Conservation (phyloP, 768 basidiomycete species). For the Cyathus striatus region DNA sequence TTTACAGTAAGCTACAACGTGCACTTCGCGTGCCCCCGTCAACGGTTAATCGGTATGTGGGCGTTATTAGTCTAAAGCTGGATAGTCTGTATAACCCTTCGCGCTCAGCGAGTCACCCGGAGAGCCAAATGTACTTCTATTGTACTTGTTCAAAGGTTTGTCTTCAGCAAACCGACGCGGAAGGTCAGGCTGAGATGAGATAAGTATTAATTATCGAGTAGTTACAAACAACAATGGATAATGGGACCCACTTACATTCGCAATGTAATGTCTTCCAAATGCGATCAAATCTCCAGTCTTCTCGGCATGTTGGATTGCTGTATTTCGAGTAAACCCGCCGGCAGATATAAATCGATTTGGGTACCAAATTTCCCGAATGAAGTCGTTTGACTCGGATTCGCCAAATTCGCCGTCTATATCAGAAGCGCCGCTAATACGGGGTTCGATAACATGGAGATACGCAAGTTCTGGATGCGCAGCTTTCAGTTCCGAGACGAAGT, state of each 20-base stretch:
- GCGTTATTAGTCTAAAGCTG: too few species aligned
- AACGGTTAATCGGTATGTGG: too few species aligned
- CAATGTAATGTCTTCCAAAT: conserved; percentile 28
- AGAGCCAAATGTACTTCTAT: too few species aligned
- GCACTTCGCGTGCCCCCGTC: too few species aligned
- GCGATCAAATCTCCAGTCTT: conserved; percentile 18
- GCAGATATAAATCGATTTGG: conserved; percentile 24
- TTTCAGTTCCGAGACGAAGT: conserved; percentile 32
- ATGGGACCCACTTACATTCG: conserved; percentile 27
- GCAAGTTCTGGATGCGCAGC: conserved; percentile 27
- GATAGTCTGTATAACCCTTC: too few species aligned
- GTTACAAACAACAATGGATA: too few species aligned
- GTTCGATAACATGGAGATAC: conserved; percentile 39
- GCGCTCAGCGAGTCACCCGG: too few species aligned
- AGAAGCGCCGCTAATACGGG: conserved; percentile 12
- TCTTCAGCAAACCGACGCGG: too few species aligned
- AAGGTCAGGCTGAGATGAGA: too few species aligned
- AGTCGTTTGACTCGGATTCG: conserved; percentile 18
- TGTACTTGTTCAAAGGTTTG: too few species aligned
- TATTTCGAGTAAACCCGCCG: conserved; percentile 25
- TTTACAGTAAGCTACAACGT: too few species aligned
- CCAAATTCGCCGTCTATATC: background rate
- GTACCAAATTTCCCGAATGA: conserved; percentile 23
- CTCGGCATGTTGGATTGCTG: conserved; percentile 23
- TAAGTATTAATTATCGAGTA: too few species aligned